phyloP scores from a whole-genome alignment of 768 basidiomycete species.

The Xerocomellus amylosporus region DNA sequence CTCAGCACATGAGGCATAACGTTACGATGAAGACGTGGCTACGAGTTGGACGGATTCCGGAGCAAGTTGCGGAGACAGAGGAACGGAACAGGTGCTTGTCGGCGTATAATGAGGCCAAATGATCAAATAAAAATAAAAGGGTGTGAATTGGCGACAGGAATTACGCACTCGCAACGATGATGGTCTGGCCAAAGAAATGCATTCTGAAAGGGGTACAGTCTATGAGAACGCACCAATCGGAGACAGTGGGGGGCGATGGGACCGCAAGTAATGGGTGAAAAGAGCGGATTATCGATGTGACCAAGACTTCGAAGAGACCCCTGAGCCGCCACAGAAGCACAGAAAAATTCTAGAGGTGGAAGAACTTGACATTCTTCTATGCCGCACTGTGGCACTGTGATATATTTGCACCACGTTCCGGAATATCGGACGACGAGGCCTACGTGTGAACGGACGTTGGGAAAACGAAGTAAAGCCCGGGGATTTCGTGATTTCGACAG shows the following conservation, averaged over 20 bases:
- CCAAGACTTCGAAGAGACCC: conserved; percentile 18
- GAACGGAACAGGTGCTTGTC: not conserved
- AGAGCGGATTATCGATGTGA: conserved; percentile 26
- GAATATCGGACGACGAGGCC: conserved; percentile 10
- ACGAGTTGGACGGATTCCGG: conserved; percentile 4
- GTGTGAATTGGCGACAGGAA: conserved; percentile 2
- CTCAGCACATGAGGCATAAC: conserved; percentile 8
- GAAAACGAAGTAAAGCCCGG: conserved; percentile 15
- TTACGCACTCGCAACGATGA: conserved; percentile 8
- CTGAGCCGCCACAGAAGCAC: conserved; percentile 28
- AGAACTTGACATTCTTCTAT: conserved; percentile 19
- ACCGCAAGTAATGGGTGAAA: conserved; percentile 16
- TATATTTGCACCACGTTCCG: conserved; percentile 15
- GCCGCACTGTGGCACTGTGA: conserved; percentile 15
- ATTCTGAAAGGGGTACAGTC: not conserved
- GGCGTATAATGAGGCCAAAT: not conserved
- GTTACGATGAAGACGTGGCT: conserved; percentile 1
- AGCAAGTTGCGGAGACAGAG: not conserved
- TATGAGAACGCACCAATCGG: not conserved
- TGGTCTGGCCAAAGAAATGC: not conserved
- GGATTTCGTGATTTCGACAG: conserved; percentile 12
- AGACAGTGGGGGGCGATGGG: not conserved
- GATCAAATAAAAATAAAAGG: not conserved
- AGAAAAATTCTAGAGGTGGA: conserved; percentile 22
- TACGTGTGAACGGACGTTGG: conserved; percentile 19